phyloP scores from a whole-genome alignment of 2,329 filamentous ascomycete species.

The Talaromyces verruculosus region DNA sequence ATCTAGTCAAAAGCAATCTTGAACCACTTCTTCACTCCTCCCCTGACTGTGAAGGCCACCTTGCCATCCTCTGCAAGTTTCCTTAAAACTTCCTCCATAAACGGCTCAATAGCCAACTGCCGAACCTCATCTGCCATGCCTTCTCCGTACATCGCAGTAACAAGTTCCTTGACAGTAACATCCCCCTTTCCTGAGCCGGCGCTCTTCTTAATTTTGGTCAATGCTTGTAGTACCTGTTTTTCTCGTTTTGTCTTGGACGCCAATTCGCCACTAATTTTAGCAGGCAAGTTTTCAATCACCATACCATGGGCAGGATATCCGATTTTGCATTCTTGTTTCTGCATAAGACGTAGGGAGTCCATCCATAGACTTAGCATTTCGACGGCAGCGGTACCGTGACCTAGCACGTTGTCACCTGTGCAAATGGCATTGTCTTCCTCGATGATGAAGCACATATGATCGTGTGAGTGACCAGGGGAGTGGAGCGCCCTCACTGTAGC shows the following conservation, averaged over 20 bases:
- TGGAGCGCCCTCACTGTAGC: slow-evolving; percentile 45
- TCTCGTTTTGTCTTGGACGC: slow-evolving; percentile 43
- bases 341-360: slow-evolving; percentile 37
- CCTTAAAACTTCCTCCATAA: slow-evolving; percentile 44
- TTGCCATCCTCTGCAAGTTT: slow-evolving; percentile 48
- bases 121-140: slow-evolving; percentile 35
- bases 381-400: slow-evolving; percentile 51
- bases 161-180: slow-evolving; percentile 46
- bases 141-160: slow-evolving; percentile 45
- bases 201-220: slow-evolving; percentile 26
- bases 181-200: slow-evolving; percentile 25
- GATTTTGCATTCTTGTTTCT: slow-evolving; percentile 33
- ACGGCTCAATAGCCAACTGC: slow-evolving; percentile 44
- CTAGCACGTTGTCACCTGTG: slow-evolving; percentile 77
- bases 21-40: slow-evolving; percentile 43
- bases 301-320: slow-evolving; percentile 52
- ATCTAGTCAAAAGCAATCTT: background rate
- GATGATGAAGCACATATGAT: slow-evolving; percentile 74
- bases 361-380: slow-evolving; percentile 44
- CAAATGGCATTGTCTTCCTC: slow-evolving; percentile 74
- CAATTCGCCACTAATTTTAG: slow-evolving; percentile 43
- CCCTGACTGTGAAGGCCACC: slow-evolving; percentile 44
- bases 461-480: slow-evolving; percentile 68
- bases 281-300: slow-evolving; percentile 39
- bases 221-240: slow-evolving; percentile 38